These are phyloP conservation scores for Ocimum tenuiflorum DNA, from an alignment of 257 asterid genomes.

Conservation along the genomic window DNA sequence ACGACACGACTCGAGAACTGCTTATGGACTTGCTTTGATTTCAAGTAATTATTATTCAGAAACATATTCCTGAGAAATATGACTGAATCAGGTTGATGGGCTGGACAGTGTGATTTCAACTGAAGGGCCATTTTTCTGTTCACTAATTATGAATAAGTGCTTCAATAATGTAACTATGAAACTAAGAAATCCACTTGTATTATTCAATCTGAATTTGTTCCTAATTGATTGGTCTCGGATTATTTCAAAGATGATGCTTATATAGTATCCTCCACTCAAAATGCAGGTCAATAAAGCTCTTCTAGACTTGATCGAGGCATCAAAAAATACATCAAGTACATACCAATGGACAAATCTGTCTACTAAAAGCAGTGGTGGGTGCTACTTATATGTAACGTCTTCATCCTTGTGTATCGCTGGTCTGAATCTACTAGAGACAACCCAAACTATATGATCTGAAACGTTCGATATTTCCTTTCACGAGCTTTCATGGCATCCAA, in stretches of 20 bases:
- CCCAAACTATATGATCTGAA: slow-evolving; percentile 7
- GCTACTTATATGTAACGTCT: slow-evolving; percentile 7
- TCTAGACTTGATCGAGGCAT: slow-evolving; percentile 62
- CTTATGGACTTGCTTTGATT: not conserved
- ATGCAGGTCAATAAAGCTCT: slow-evolving; percentile 82
- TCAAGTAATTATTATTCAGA: not conserved
- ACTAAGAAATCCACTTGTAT: not conserved
- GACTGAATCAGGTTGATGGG: not conserved
- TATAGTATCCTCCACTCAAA: not conserved
- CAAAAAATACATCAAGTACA: slow-evolving; percentile 36
- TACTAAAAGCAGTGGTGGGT: slow-evolving; percentile 58
- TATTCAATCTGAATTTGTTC: not conserved
- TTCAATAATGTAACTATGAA: not conserved
- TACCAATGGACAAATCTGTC: slow-evolving; percentile 84
- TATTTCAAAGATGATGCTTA: slow-evolving; percentile 4
- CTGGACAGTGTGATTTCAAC: not conserved
- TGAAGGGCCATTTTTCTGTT: not conserved
- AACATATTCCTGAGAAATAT: not conserved
- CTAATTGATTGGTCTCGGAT: not conserved
- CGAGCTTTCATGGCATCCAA: not conserved
- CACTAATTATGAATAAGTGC: not conserved
- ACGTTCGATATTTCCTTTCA: not conserved
- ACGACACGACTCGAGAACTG: not conserved
- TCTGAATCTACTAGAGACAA: slow-evolving; percentile 4
- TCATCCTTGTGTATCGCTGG: slow-evolving; percentile 16